These are phyloP conservation scores for Lichtheimia ramosa DNA, from an alignment of 371 early-diverging fungal species.

Conservation along the genomic window DNA sequence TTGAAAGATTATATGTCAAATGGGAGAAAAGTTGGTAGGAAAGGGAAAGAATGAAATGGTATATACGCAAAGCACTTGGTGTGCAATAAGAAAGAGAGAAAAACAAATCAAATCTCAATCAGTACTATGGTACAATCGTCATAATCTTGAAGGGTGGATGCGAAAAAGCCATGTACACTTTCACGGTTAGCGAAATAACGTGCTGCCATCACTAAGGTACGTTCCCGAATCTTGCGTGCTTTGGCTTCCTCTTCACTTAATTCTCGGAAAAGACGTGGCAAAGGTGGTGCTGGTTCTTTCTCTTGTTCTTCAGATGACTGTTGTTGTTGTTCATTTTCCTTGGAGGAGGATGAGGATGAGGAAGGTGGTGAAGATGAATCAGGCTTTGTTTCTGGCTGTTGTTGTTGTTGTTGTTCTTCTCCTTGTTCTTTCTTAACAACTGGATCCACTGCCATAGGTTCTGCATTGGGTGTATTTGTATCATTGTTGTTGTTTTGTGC, in stretches of 20 bases:
- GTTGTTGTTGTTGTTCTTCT: not conserved
- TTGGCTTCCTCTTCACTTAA: slow-evolving; percentile 31
- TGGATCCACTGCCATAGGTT: not conserved
- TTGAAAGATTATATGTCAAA: no score
- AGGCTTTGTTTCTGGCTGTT: not conserved
- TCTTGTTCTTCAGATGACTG: not conserved
- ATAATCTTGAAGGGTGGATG: slow-evolving; percentile 53
- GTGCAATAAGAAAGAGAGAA: no score
- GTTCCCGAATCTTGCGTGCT: slow-evolving; percentile 36
- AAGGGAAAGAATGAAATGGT: no score
- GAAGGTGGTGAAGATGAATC: not conserved
- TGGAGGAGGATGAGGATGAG: no score
- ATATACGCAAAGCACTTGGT: no score
- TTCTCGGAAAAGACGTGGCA: slow-evolving; percentile 34
- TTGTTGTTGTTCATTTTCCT: not conserved
- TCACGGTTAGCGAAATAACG: slow-evolving; percentile 52
- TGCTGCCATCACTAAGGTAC: slow-evolving; percentile 39
- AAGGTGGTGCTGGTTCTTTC: slow-evolving; percentile 16
- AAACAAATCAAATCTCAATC: slow-evolving; percentile 34
- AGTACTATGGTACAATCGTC: slow-evolving; percentile 56
- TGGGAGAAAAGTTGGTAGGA: no score
- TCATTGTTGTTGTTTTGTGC: not conserved
- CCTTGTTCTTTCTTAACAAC: not conserved
- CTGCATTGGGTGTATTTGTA: slow-evolving; percentile 2
- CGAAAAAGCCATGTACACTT: slow-evolving; percentile 46